Conservation (phyloP, 2,329 filamentous ascomycete species). For the Arthrobotrys conoides region DNA sequence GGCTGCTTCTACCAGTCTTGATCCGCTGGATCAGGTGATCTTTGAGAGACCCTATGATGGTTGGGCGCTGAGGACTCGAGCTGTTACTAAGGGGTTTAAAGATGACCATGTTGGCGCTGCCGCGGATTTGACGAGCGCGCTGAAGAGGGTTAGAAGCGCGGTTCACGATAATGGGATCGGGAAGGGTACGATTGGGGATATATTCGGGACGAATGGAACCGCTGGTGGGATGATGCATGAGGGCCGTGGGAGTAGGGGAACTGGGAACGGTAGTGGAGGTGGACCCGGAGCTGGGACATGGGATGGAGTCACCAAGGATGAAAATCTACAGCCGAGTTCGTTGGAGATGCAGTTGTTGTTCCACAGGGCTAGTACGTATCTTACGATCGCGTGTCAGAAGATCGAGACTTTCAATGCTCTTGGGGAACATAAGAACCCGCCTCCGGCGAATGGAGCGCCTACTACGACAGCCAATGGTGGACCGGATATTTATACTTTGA, state of each 20-base stretch:
- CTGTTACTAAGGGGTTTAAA: conserved; percentile 81
- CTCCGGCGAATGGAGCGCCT: conserved; percentile 48
- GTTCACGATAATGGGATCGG: conserved; percentile 69
- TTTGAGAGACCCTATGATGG: conserved; percentile 75
- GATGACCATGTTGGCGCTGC: conserved; percentile 79
- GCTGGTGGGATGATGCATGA: conserved; percentile 34
- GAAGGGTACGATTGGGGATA: conserved; percentile 70
- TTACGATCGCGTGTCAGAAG: conserved; percentile 75
- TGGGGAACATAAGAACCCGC: conserved; percentile 65
- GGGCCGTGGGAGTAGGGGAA: conserved; percentile 62
- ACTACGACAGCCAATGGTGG: conserved; percentile 21
- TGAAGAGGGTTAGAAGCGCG: conserved; percentile 72
- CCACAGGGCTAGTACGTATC: conserved; percentile 79
- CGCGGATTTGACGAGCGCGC: conserved; percentile 78
- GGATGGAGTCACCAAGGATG: conserved; percentile 67
- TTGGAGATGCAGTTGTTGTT: conserved; percentile 82
- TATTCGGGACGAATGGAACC: conserved; percentile 60
- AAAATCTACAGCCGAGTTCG: conserved; percentile 80
- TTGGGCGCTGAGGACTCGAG: conserved; percentile 79
- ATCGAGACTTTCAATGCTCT: conserved; percentile 57
- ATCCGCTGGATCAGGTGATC: conserved; percentile 78
- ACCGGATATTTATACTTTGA: conserved; percentile 28
- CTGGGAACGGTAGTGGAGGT: conserved; percentile 64
- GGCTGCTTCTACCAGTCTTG: conserved; percentile 78
- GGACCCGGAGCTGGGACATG: conserved; percentile 50